Conservation (phyloP, 2,329 filamentous ascomycete genomes). For the Epichloe typhina region DNA sequence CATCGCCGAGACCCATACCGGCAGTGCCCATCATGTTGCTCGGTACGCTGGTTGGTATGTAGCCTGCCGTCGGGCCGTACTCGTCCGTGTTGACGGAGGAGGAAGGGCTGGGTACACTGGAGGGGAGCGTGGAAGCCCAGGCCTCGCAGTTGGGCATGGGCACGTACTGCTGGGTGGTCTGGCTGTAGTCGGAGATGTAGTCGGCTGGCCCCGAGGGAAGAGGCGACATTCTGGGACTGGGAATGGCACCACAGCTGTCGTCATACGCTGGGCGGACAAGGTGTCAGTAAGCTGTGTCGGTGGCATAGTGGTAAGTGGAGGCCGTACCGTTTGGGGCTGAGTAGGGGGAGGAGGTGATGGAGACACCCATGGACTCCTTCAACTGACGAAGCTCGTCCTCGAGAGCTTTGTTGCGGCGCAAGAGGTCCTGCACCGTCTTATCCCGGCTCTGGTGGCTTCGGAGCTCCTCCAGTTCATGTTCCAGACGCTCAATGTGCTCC, state of each 20-base stretch:
- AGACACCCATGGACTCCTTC: conserved; percentile 31
- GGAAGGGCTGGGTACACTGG: conserved; percentile 38
- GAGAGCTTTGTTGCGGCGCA: conserved; percentile 38
- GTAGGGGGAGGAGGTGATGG: conserved; percentile 28
- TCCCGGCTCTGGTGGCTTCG: conserved; percentile 35
- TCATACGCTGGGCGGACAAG: conserved; percentile 24
- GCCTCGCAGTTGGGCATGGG: conserved; percentile 29
- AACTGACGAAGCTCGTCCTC: conserved; percentile 38
- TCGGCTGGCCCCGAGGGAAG: conserved; percentile 27
- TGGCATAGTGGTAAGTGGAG: conserved; percentile 3
- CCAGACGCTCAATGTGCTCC: conserved; percentile 68
- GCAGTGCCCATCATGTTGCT: conserved; percentile 23
- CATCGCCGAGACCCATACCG: conserved; percentile 13
- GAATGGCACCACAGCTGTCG: conserved; percentile 24
- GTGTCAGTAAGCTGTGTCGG: conserved; percentile 9
- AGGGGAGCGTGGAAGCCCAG: conserved; percentile 32
- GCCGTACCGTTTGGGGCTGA: conserved; percentile 25
- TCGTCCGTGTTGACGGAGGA: conserved; percentile 36
- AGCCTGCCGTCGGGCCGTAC: conserved; percentile 25
- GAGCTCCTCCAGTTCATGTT: conserved; percentile 63
- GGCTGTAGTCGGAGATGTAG: conserved; percentile 31
- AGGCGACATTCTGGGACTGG: conserved; percentile 31
- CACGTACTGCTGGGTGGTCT: conserved; percentile 20
- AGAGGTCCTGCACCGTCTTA: conserved; percentile 36
- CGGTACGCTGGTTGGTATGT: conserved; percentile 37